Evolutionary conservation across 2,329 filamentous ascomycete genomes (phyloP), one percentile per base, ranked within the genome.

Genomic region (Hypomyces rosellus): DNA sequence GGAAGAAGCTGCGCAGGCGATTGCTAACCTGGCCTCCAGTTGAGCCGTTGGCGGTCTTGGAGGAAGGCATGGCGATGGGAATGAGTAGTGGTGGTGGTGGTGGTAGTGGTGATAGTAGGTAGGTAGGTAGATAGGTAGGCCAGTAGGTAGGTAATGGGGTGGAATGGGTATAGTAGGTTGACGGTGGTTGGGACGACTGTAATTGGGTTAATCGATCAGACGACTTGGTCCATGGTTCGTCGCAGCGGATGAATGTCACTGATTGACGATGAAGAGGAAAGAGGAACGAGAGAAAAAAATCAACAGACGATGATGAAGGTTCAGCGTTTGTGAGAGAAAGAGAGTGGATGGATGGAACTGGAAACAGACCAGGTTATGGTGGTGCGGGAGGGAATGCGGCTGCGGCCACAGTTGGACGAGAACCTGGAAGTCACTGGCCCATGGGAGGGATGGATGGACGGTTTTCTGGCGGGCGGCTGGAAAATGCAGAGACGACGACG

Each of bases 1-100:
- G 81, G 69, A 86, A 86, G 73, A 86, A 85, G 67, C 81, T 85
- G 73, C 82, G 84, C 59, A 86, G 67, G 63, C 82, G 83, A 66
- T 85, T 81, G 57, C 81, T 82, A 63, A 86, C 83, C 64, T 83
- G 82, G 63, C 75, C 76, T 60, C 74, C 73, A 57, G 63, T 50
- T n/a, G 59, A 57, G 62, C 74, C 70, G 66, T 73, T 73, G 61
- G 73, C 61, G 59, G 68, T 72, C 69, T 82, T 83, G 62, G 74
- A 71, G 55, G 75, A 70, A 52, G 76, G 75, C 77, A 80, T 80
- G 55, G 54, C 61, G 59, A 45, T 25, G 54, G 43, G 16, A 9
- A 30, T 34, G 40, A 15, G 40, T n/a, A 5, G 41, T 11, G 4
- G 18, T n/a, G 11, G 22, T 14, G 18, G 18, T 22, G 25, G 18